Base-by-base conservation (phyloP, 2,329 filamentous ascomycete genomes). In the Alternaria solani region DNA sequence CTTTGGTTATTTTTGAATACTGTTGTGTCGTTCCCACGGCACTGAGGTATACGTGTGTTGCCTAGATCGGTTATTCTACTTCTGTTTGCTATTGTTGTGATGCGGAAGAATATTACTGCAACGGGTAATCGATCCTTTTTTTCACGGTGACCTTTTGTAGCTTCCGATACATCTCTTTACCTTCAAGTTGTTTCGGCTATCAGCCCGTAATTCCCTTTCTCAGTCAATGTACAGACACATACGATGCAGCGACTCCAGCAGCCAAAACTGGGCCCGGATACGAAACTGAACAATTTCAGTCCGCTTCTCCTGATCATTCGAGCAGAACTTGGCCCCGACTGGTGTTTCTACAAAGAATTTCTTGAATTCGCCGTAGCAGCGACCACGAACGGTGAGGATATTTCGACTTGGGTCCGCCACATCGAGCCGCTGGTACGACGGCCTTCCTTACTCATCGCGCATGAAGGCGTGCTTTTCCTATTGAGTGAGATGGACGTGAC, bases 401-500 rank as follows among this genome's bases (percentile, higher is more conserved):
- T 48, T 14, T 58, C 57, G n/a, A 57, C 61, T 8, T 68, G 59
- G 57, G 43, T 56, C 7, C 61, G 67, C 7, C 61, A 68, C n/a
- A 55, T 57, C 36, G 51, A 60, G 43, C 51, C 59, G 12, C 54
- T 71, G 2, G 47, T 68, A 7, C 20, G 52, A 16, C 51, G 26
- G 8, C 25, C 58, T 2, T 39, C 26, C 9, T 18, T 56, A 12
- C 18, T 8, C 1, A 41, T 61, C 28, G 62, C 63, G 28, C 68
- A 69, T 26, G 36, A 57, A 47, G 66, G 65, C 3, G 30, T 69
- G 7, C 34, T 65, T 0, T 68, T 67, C 11, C 38, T 69, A 14
- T 47, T 71, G 7, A 9, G 16, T 7, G 59, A 67, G 12, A 52
- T 61, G 49, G 59, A 97, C 1, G 92, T 96, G 51, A 98, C 81